phyloP scores from a whole-genome alignment of 208 protist genomes.

The Leishmania turanica region DNA sequence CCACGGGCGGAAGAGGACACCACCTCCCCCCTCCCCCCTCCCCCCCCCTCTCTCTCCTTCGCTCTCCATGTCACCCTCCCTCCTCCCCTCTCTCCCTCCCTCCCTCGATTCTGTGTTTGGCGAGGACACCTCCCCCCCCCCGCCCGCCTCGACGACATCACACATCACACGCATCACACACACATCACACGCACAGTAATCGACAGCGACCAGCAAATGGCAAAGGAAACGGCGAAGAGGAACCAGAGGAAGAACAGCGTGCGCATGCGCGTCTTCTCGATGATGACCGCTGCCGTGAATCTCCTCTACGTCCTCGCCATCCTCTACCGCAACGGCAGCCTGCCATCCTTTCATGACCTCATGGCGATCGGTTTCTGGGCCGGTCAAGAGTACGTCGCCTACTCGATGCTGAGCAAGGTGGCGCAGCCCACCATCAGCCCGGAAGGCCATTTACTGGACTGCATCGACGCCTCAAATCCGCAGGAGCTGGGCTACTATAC shows the following conservation, averaged over 20 bases:
- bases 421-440: conserved; percentile 49
- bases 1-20: not conserved
- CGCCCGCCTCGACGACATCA: not conserved
- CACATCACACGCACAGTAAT: not conserved
- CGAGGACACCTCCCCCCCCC: not conserved
- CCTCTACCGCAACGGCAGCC: conserved; percentile 63
- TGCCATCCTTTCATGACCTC: conserved; percentile 57
- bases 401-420: conserved; percentile 53
- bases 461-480: conserved; percentile 77
- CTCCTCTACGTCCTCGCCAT: conserved; percentile 55
- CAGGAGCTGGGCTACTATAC: conserved; percentile 78
- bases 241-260: conserved; percentile 67
- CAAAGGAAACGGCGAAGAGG: conserved; percentile 89
- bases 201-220: conserved; percentile 53
- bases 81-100: not conserved
- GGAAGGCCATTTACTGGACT: conserved; percentile 71
- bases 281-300: conserved; percentile 73
- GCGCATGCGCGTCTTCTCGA: conserved; percentile 73
- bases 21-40: not conserved
- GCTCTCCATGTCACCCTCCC: not conserved
- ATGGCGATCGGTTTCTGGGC: conserved; percentile 76
- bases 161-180: not conserved
- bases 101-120: not conserved
- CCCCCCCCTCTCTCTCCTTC: not conserved
- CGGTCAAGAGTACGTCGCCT: conserved; percentile 71